Evolutionary conservation across 1,284 basidiomycete genomes (phyloP).

Genomic region (Melampsora larici-populina): DNA sequence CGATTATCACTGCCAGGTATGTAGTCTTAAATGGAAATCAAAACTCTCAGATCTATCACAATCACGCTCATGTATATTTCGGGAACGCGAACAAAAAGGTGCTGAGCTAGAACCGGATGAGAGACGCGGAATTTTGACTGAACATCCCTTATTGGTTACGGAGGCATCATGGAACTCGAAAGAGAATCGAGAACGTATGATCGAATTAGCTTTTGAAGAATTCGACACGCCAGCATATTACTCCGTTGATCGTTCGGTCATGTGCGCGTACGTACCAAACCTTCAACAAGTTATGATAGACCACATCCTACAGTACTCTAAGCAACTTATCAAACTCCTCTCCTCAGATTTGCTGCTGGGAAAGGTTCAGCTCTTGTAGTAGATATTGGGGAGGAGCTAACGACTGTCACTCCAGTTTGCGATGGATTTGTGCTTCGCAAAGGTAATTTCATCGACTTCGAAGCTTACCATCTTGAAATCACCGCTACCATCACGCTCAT

Average conservation of each 20-base stretch:
- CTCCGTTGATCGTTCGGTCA: slow-evolving; percentile 90
- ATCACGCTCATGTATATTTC: background rate
- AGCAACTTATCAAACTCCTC: background rate
- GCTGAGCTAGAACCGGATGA: slow-evolving; percentile 47
- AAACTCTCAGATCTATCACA: background rate
- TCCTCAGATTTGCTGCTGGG: slow-evolving; percentile 80
- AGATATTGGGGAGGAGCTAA: slow-evolving; percentile 82
- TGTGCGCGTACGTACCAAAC: slow-evolving; percentile 71
- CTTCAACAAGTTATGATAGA: background rate
- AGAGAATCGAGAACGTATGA: slow-evolving; percentile 83
- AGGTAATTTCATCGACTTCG: slow-evolving; percentile 58
- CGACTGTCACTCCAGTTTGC: slow-evolving; percentile 88
- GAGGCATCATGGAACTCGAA: slow-evolving; percentile 95
- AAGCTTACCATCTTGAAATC: background rate
- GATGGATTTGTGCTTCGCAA: slow-evolving; percentile 97
- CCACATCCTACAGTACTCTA: background rate
- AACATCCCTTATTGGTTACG: slow-evolving; percentile 89
- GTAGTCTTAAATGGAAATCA: background rate
- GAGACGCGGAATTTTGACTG: slow-evolving; percentile 55
- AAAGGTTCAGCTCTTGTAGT: slow-evolving; percentile 93
- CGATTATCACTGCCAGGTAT: slow-evolving; percentile 23
- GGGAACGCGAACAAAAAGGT: slow-evolving; percentile 46
- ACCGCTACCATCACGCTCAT: background rate
- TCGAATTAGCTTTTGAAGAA: slow-evolving; percentile 95
- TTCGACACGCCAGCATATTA: slow-evolving; percentile 94